phyloP scores from a whole-genome alignment of 2,329 filamentous ascomycete genomes.

The Fusarium penzigii region DNA sequence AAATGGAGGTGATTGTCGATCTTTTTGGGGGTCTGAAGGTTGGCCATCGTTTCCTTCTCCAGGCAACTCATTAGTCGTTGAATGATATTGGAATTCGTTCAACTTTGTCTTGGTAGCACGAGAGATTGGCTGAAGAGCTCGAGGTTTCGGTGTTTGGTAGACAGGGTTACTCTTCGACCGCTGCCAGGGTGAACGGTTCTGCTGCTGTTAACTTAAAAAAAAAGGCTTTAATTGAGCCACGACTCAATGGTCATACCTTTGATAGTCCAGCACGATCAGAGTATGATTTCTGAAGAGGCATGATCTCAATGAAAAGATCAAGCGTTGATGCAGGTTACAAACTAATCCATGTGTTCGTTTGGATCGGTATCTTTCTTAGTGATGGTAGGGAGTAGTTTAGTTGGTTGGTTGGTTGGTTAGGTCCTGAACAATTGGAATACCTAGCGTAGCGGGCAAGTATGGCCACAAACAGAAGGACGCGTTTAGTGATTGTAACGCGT shows the following conservation, averaged over 20 bases:
- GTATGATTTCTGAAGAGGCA: slow-evolving; percentile 45
- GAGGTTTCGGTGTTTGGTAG: slow-evolving; percentile 37
- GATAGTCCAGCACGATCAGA: slow-evolving; percentile 37
- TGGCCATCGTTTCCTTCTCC: slow-evolving; percentile 3
- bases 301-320: slow-evolving; percentile 23
- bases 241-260: slow-evolving; percentile 30
- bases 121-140: slow-evolving; percentile 52
- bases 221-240: slow-evolving; percentile 3
- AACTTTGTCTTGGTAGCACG: slow-evolving; percentile 62
- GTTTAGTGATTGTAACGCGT: slow-evolving; percentile 30
- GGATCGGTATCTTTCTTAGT: slow-evolving; percentile 8
- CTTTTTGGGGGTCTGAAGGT: not conserved
- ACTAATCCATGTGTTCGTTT: slow-evolving; percentile 14
- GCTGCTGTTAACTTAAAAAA: slow-evolving; percentile 5
- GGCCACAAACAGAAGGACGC: slow-evolving; percentile 15
- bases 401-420: too few species aligned
- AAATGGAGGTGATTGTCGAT: slow-evolving; percentile 7
- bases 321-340: slow-evolving; percentile 16
- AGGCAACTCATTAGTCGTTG: slow-evolving; percentile 17
- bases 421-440: not conserved
- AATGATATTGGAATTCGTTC: slow-evolving; percentile 52
- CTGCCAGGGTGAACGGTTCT: slow-evolving; percentile 52
- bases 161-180: slow-evolving; percentile 54
- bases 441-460: slow-evolving; percentile 1
- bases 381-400: too few species aligned